Base-by-base conservation (phyloP, 352 stramenopile genomes). In the Phytophthora megakarya region DNA sequence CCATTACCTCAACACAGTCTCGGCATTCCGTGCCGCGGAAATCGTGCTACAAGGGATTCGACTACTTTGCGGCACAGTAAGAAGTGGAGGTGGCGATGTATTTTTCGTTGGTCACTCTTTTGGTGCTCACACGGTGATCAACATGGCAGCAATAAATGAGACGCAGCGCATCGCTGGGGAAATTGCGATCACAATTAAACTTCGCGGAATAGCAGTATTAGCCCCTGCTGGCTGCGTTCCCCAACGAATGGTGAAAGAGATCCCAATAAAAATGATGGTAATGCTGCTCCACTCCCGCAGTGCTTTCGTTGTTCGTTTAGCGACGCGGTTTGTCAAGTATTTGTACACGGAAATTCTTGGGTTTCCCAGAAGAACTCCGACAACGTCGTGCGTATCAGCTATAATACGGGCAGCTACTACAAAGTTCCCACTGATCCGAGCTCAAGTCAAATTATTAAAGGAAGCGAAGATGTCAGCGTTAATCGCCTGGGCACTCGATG, bases 401-500 rank as follows among this genome's bases (percentile, higher is more conserved):
- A 49, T 81, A 32, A 69, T 84, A n/a, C 69, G 74, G 2, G 61
- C 76, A 8, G 74, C 70, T 1, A 77, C 76, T 18, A 80, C 72
- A 2, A 73, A 83, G 37, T 88, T 86, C 32, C 37, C 57, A 0
- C 28, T 80, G 13, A 73, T 86, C 7, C 43, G 65, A 26, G 56
- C 72, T 9, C 70, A 80, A 22, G 75, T 80, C 0, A 64, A 58
- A 13, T 33, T 69, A 3, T 35, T 77, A 0, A 58, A 43, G 44
- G 53, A 53, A 23, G 49, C 45, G 3, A 25, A 10, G 32, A 70
- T 77, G n/a, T 73, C 79, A 11, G 43, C 70, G 12, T 75, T 88
- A 30, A 45, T 85, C 15, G 75, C 77, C 5, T 86, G 70, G 70
- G 77, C 80, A 9, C 43, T 65, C 1, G 75, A 79, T 28, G 78